phyloP scores from a whole-genome alignment of 352 stramenopile genomes.

The Phytophthora hybrid region DNA sequence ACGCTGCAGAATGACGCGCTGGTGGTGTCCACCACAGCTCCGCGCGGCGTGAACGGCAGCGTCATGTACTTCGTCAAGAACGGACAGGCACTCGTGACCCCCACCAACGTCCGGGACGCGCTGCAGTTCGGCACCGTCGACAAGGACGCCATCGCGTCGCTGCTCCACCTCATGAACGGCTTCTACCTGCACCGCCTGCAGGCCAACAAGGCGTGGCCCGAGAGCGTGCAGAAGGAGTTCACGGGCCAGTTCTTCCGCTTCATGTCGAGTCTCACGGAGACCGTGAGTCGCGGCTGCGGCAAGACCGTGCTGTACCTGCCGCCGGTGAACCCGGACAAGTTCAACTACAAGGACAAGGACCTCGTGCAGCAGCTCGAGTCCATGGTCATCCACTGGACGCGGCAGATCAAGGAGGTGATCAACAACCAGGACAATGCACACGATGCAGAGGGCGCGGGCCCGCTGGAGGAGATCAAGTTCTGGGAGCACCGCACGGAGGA shows the following conservation, averaged over 20 bases:
- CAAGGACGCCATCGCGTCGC: conserved; percentile 79
- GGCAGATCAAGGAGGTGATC: conserved; percentile 97
- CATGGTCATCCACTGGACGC: conserved; percentile 97
- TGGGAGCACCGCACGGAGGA: conserved; percentile 94
- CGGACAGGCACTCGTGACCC: conserved; percentile 70
- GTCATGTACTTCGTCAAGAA: conserved; percentile 94
- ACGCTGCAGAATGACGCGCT: conserved; percentile 57
- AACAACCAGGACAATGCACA: conserved; percentile 95
- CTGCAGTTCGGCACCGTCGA: conserved; percentile 85
- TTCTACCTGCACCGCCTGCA: conserved; percentile 87
- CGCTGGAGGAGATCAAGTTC: conserved; percentile 96
- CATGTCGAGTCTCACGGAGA: conserved; percentile 96
- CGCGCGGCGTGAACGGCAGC: conserved; percentile 44
- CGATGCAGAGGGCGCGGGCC: conserved; percentile 90
- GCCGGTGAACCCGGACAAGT: conserved; percentile 79
- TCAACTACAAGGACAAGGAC: conserved; percentile 94
- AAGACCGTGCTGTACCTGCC: conserved; percentile 96
- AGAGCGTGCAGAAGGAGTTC: conserved; percentile 95
- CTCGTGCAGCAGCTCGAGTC: conserved; percentile 96
- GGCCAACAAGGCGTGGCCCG: conserved; percentile 88
- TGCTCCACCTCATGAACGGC: conserved; percentile 88
- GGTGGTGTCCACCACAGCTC: conserved; percentile 63
- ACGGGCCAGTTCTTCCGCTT: conserved; percentile 95
- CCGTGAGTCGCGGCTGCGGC: conserved; percentile 88
- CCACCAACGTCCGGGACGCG: conserved; percentile 59